A percentile compares a stretch with the other conserved stretches of the same genome.
Conservation (phyloP, 176 grass and related monocot species). For the Phyllostachys edulis region DNA sequence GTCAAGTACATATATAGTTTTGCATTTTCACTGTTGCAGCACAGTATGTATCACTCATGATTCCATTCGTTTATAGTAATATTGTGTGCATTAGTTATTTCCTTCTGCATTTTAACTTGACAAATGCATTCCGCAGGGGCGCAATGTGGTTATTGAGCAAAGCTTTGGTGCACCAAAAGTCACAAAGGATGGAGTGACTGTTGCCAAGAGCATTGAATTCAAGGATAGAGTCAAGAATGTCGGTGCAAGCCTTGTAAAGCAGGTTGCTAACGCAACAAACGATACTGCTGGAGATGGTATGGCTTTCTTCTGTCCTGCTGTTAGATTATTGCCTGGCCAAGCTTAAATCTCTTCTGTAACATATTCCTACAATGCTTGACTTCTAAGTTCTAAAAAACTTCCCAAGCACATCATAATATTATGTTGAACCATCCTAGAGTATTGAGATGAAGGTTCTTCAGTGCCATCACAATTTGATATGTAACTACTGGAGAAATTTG, state of each 20-base stretch:
- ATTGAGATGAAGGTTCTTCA: background rate
- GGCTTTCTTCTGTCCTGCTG: background rate
- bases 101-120: background rate
- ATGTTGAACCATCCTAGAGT: background rate
- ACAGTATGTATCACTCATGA: background rate
- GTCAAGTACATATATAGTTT: background rate
- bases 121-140: slow-evolving; percentile 49
- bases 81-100: background rate
- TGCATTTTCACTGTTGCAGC: background rate
- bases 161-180: slow-evolving; percentile 98
- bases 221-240: slow-evolving; percentile 89
- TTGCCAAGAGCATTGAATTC: slow-evolving; percentile 98
- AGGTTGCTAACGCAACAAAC: slow-evolving; percentile 96
- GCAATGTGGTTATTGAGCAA: slow-evolving; percentile 90
- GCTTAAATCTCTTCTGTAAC: background rate
- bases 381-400: background rate
- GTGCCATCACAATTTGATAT: background rate
- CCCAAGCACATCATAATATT: background rate
- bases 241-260: slow-evolving; percentile 96
- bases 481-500: background rate
- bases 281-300: slow-evolving; percentile 96
- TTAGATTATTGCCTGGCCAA: background rate
- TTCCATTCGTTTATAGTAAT: background rate
- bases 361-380: background rate
- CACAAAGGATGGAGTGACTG: slow-evolving; percentile 95